Evolutionary conservation across 2,329 filamentous ascomycete species (phyloP).

Genomic region (Fusarium clavum): DNA sequence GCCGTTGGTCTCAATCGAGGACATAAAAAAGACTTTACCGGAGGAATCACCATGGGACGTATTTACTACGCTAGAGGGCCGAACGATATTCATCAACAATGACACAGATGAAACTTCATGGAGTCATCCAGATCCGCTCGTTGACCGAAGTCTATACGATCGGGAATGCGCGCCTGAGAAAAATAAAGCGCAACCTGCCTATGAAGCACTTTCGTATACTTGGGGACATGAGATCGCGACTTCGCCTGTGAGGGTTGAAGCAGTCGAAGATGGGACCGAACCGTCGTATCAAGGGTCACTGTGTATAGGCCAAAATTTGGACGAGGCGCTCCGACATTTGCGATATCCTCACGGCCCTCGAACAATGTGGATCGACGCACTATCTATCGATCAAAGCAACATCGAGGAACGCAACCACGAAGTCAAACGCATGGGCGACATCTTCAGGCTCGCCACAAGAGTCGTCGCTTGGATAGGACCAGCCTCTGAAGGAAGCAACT

Average conservation of each 20-base stretch:
- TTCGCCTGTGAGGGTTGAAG: background rate
- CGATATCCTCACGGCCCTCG: background rate
- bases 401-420: slow-evolving; percentile 8
- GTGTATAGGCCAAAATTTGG: background rate
- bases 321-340: background rate
- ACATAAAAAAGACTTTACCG: background rate
- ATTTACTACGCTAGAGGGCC: background rate
- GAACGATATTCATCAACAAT: background rate
- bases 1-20: rapidly evolving
- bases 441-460: slow-evolving; percentile 10
- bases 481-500: background rate
- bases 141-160: background rate
- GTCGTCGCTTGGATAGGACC: slow-evolving; percentile 6
- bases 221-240: background rate
- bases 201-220: background rate
- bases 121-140: background rate
- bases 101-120: background rate
- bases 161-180: background rate
- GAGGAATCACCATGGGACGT: background rate
- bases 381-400: slow-evolving; percentile 4
- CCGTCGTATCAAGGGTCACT: background rate
- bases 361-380: slow-evolving; percentile 9
- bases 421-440: slow-evolving; percentile 18
- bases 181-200: rapidly evolving
- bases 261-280: background rate